Conservation (phyloP, 805 yeast species). For the Cyberlindnera subsufficiens region DNA sequence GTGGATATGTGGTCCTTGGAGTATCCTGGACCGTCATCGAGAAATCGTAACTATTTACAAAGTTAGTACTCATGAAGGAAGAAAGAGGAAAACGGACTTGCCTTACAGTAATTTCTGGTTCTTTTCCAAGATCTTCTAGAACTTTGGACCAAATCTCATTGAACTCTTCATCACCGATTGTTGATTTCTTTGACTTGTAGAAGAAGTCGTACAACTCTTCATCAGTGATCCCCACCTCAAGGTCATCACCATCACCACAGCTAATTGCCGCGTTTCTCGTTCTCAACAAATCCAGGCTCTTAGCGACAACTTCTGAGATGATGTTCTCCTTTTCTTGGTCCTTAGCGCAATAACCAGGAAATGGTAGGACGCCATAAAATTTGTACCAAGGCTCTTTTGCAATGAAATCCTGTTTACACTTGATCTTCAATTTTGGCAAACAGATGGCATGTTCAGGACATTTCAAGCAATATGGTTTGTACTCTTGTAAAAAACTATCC, state of each 20-base stretch:
- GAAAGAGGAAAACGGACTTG: constrained; percentile 40
- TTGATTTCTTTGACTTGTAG: constrained; percentile 26
- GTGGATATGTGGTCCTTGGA: constrained; percentile 30
- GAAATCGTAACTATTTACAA: constrained; percentile 18
- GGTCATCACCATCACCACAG: constrained; percentile 49
- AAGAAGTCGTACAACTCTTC: constrained; percentile 49
- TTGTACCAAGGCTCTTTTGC: constrained; percentile 47
- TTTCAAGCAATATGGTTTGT: constrained; percentile 59
- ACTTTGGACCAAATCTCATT: constrained; percentile 70
- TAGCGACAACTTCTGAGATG: constrained; percentile 57
- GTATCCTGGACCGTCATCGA: constrained; percentile 36
- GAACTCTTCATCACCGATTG: constrained; percentile 50
- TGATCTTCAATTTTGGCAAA: constrained; percentile 48
- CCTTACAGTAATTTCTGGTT: constrained; percentile 75
- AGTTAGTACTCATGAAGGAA: constrained; percentile 20
- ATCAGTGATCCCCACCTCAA: constrained; percentile 44
- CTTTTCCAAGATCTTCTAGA: constrained; percentile 51
- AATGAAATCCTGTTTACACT: constrained; percentile 66
- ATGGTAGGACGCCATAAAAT: constrained; percentile 52
- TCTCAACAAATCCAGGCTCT: constrained; percentile 61
- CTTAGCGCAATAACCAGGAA: constrained; percentile 61
- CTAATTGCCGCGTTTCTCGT: constrained; percentile 57
- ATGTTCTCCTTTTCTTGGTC: constrained; percentile 69
- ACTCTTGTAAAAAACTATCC: constrained; percentile 40
- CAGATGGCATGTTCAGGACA: constrained; percentile 86